Evolutionary conservation across 352 stramenopile species (phyloP).

Genomic region (Globisporangium mamillatum): DNA sequence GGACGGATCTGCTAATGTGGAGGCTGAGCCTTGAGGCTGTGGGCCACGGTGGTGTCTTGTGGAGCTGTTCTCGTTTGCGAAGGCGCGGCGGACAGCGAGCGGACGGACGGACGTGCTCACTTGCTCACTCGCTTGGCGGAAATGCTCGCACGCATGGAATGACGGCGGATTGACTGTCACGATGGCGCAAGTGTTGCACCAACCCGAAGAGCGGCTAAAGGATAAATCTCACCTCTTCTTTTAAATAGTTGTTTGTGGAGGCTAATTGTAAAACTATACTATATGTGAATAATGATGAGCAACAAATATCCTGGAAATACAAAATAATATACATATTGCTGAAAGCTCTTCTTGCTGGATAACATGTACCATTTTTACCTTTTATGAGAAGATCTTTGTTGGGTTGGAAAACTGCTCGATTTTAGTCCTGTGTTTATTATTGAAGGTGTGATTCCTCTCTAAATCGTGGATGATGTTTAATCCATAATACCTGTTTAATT

Average conservation of each 20-base stretch:
- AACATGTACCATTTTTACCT: too few relatives aligned
- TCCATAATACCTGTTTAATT: background rate
- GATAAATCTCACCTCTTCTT: background rate
- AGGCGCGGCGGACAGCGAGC: background rate
- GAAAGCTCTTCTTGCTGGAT: too few relatives aligned
- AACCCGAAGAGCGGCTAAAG: background rate
- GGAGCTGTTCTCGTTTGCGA: background rate
- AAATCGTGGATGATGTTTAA: background rate
- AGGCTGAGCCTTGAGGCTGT: background rate
- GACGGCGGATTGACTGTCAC: background rate
- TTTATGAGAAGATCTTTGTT: too few relatives aligned
- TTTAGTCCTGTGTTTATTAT: background rate
- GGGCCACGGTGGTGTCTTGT: background rate
- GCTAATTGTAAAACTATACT: too few relatives aligned
- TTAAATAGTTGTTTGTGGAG: background rate
- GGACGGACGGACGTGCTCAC: background rate
- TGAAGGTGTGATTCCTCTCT: background rate
- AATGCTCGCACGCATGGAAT: conserved; percentile 2
- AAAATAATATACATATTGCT: too few relatives aligned
- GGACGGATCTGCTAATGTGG: background rate
- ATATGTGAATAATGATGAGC: too few relatives aligned
- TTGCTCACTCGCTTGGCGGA: background rate
- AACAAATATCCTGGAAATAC: too few relatives aligned
- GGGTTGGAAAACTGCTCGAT: background rate
- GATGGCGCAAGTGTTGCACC: background rate